These are phyloP conservation scores for Paraphoma chrysanthemicola DNA, from an alignment of 2,329 filamentous ascomycete species.

Conservation along the genomic window DNA sequence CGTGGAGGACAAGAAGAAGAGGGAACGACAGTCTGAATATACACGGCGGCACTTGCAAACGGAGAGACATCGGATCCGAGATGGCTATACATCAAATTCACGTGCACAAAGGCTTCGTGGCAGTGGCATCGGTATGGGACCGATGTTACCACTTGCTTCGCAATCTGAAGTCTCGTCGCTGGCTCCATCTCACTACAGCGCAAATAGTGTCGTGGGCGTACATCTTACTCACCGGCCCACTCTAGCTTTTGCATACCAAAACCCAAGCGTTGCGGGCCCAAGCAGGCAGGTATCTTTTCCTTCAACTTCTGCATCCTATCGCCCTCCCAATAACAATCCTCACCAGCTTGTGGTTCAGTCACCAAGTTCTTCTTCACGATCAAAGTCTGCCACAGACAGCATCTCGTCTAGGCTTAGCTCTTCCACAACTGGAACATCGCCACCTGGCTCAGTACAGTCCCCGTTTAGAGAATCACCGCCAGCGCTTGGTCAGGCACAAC, in stretches of 20 bases:
- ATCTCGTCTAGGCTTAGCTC: not conserved
- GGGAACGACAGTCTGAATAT: not conserved
- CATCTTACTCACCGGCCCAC: no score
- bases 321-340: no score
- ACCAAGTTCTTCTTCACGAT: not conserved
- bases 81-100: not conserved
- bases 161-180: no score
- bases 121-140: no score
- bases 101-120: not conserved
- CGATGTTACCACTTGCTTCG: no score
- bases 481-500: not conserved
- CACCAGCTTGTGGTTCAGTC: no score
- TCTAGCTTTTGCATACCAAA: no score
- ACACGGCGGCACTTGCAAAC: not conserved
- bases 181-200: no score
- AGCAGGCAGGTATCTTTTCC: no score
- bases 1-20: not conserved
- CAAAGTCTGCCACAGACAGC: not conserved
- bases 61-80: not conserved
- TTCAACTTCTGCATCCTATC: no score
- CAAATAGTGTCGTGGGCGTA: no score
- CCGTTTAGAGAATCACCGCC: not conserved
- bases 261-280: no score
- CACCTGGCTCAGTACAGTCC: not conserved
- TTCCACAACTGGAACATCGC: not conserved